A percentile compares a stretch with the other conserved stretches of the same genome.
phyloP scores from a whole-genome alignment of 2,329 filamentous ascomycete genomes.

The Sclerotinia borealis region DNA sequence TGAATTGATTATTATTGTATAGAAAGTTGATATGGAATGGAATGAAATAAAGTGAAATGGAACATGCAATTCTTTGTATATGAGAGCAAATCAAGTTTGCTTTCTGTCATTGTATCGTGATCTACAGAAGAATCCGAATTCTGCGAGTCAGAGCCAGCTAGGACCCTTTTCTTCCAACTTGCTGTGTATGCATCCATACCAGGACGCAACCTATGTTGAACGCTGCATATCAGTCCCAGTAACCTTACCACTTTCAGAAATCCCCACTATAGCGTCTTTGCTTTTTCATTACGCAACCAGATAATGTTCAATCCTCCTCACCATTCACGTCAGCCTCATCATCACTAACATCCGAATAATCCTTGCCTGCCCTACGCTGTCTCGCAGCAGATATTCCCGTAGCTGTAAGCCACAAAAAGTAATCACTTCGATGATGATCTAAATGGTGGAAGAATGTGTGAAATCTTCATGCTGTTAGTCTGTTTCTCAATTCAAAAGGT shows the following conservation, averaged over 20 bases:
- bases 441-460: slow-evolving; percentile 74
- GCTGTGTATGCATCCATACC: neutral
- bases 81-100: neutral
- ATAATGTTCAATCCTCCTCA: slow-evolving; percentile 11
- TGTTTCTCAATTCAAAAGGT: neutral
- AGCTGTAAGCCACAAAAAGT: slow-evolving; percentile 70
- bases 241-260: neutral
- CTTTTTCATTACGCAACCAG: neutral
- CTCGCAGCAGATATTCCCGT: slow-evolving; percentile 58
- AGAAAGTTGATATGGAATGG: neutral
- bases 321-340: slow-evolving; percentile 15
- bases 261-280: neutral
- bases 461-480: slow-evolving; percentile 45
- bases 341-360: slow-evolving; percentile 12
- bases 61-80: neutral
- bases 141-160: neutral
- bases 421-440: slow-evolving; percentile 64
- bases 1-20: too few relatives aligned
- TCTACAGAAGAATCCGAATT: neutral
- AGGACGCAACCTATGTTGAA: neutral
- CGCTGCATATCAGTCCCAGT: neutral
- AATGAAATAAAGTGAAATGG: neutral
- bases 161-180: neutral
- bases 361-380: slow-evolving; percentile 30
- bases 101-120: neutral